Conservation (phyloP, 768 basidiomycete genomes). For the Leccinum variicolor region DNA sequence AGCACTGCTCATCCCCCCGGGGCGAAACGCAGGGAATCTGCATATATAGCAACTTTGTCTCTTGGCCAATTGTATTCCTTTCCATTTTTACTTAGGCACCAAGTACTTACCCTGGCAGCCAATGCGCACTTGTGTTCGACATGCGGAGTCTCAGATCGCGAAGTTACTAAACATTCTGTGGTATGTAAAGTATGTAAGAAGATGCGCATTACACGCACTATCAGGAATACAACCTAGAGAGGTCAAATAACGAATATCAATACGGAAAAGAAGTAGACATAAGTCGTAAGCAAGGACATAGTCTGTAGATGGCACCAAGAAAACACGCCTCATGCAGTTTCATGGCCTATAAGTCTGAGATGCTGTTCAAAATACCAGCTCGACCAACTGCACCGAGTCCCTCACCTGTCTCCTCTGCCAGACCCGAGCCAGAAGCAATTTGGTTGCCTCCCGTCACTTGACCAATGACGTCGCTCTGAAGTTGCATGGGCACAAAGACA, state of each 20-base stretch:
- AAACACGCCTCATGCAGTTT: neutral
- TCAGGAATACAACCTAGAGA: conserved; percentile 12
- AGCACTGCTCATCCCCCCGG: neutral
- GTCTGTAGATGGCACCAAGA: neutral
- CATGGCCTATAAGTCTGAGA: conserved; percentile 21
- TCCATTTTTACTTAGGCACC: conserved; percentile 1
- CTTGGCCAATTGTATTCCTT: conserved; percentile 12
- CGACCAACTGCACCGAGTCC: conserved; percentile 24
- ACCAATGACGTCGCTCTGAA: conserved; percentile 67
- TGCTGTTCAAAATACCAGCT: conserved; percentile 23
- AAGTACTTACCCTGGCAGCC: neutral
- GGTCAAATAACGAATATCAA: neutral
- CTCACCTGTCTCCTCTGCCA: conserved; percentile 25
- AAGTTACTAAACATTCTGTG: conserved; percentile 1
- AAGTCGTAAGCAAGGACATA: neutral
- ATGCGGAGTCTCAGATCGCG: neutral
- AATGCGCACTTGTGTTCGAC: neutral
- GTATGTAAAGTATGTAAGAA: conserved; percentile 11
- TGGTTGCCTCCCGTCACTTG: conserved; percentile 36
- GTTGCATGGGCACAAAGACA: conserved; percentile 91
- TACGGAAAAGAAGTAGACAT: neutral
- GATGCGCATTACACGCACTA: neutral
- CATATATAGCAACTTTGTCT: conserved; percentile 5
- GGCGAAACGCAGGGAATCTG: conserved; percentile 8
- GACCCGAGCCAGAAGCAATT: conserved; percentile 21